Evolutionary conservation across 345 rosid genomes (phyloP).

Genomic region (Eucalyptus pauciflora): DNA sequence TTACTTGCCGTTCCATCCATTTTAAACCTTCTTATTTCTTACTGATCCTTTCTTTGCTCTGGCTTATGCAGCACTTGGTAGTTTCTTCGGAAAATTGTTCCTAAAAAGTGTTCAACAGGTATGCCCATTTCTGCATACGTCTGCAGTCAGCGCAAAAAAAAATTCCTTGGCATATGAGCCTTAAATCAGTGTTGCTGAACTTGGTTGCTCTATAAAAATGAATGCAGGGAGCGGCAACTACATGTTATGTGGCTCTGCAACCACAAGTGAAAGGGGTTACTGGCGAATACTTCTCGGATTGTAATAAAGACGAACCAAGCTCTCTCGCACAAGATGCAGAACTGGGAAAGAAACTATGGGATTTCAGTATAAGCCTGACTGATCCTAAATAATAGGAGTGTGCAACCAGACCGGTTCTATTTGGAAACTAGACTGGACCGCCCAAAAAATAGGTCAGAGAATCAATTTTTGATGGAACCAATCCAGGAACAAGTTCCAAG

Average conservation of each 20-base stretch:
- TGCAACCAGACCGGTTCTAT: fast-evolving
- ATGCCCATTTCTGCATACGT: not conserved
- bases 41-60: not conserved
- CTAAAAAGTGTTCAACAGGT: slow-evolving; percentile 41
- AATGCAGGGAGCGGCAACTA: not conserved
- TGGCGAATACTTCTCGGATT: not conserved
- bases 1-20: not conserved
- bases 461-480: too few species aligned
- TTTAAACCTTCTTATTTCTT: not conserved
- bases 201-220: not conserved
- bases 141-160: not conserved
- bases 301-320: not conserved
- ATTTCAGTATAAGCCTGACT: slow-evolving; percentile 4
- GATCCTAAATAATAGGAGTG: not conserved
- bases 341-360: not conserved
- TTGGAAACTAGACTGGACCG: fast-evolving
- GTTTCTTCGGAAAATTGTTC: slow-evolving; percentile 4
- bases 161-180: not conserved
- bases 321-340: slow-evolving; percentile 14
- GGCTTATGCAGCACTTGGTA: slow-evolving; percentile 14
- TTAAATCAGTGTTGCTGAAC: not conserved
- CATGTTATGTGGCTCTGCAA: not conserved
- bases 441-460: fast-evolving
- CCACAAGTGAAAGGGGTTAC: not conserved
- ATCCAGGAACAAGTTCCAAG: fast-evolving